Evolutionary conservation across 1,139 yeast species (phyloP).

Genomic region (Taiozyma onychis): DNA sequence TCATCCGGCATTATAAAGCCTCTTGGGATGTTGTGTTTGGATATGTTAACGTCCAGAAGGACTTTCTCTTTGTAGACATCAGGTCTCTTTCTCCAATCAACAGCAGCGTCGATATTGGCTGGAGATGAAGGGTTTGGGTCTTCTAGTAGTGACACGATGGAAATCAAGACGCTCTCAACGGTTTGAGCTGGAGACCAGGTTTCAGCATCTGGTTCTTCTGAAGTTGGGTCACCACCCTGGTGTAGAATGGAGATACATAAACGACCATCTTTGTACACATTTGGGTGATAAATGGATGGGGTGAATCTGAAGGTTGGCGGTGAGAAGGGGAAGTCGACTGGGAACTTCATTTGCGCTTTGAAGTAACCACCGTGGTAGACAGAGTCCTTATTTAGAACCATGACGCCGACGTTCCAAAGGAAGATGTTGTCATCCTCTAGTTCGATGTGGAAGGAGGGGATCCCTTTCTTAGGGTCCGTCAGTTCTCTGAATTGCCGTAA

Average conservation of each 20-base stretch:
- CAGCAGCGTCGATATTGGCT: slow-evolving; percentile 95
- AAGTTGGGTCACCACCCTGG: slow-evolving; percentile 81
- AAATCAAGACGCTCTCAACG: slow-evolving; percentile 83
- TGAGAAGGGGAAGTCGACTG: slow-evolving; percentile 81
- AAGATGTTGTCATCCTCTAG: slow-evolving; percentile 88
- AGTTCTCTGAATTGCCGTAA: slow-evolving; percentile 93
- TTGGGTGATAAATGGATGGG: slow-evolving; percentile 95
- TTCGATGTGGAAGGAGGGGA: slow-evolving; percentile 86
- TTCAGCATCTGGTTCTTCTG: slow-evolving; percentile 88
- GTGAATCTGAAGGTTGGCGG: slow-evolving; percentile 92
- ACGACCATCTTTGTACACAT: slow-evolving; percentile 89
- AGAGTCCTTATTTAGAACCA: slow-evolving; percentile 86
- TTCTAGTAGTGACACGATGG: slow-evolving; percentile 83
- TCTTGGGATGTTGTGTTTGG: slow-evolving; percentile 78
- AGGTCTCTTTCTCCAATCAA: slow-evolving; percentile 80
- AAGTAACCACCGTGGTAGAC: slow-evolving; percentile 95
- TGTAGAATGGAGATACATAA: slow-evolving; percentile 90
- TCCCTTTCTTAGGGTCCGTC: slow-evolving; percentile 87
- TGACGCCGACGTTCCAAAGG: slow-evolving; percentile 89
- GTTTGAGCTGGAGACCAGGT: slow-evolving; percentile 98
- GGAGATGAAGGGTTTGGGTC: slow-evolving; percentile 94
- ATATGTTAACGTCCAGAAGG: slow-evolving; percentile 74
- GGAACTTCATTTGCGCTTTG: slow-evolving; percentile 91
- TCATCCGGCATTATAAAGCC: slow-evolving; percentile 79
- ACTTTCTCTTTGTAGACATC: slow-evolving; percentile 78